Base-by-base conservation (phyloP, 2,329 filamentous ascomycete genomes). In the Dactylonectria macrodidyma region DNA sequence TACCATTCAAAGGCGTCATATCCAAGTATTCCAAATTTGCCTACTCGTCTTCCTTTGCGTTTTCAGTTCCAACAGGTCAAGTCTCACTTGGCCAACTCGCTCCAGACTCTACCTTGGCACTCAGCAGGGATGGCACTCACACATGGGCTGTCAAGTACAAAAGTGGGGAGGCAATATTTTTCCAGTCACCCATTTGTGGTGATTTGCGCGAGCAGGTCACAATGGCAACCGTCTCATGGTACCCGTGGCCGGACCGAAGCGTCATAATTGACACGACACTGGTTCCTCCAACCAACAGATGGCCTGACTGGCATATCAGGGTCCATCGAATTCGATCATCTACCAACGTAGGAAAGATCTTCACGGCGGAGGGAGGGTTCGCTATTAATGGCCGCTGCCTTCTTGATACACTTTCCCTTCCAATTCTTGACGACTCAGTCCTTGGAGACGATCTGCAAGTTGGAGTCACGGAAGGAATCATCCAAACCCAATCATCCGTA, bases 11-110 rank as follows among this genome's bases (percentile, higher is more conserved):
- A 33, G 61, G 54, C 2, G 56, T 56, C 6, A 19, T 52, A 9
- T 80, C 82, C 2, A 84, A 84, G 68, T 84, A 84, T 65, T 75
- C 78, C 60, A 84, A 84, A 65, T 82, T 84, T 51, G 82, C 82
- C 14, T 84, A 85, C 70, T 85, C 83, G 0, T 85, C 83, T 2
- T 67, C 81, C 0, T 84, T 85, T 59, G 79, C 74, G 4, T 85
- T 85, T 60, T 80, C 78, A 34, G 81, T 84, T 5, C 81, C 81
- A 0, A 76, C 74, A 62, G 76, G 48, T 77, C 33, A 54, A 16
- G 19, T 16, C 36, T 41, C 34, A 2, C 30, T 67, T 11, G 30
- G 19, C 3, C 67, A 79, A 47, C 46, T 76, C 3, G 77, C 77
- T 2, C 76, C 74, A 0, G 76, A 78, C 57, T 78, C 64, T 26